phyloP scores from a whole-genome alignment of 768 basidiomycete genomes.

The Sporobolomyces phaffii region DNA sequence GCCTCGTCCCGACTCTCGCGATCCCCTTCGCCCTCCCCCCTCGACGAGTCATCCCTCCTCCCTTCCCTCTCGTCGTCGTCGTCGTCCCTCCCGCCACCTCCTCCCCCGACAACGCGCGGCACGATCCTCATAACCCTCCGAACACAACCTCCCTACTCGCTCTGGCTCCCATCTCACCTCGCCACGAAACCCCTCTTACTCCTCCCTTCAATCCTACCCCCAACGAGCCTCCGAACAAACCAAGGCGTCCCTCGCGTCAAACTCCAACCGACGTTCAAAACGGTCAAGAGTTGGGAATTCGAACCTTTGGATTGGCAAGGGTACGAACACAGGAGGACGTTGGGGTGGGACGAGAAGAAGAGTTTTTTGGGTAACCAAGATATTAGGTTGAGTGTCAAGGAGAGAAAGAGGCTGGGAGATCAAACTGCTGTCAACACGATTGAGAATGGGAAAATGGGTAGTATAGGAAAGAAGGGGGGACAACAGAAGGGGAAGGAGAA shows the following conservation, averaged over 20 bases:
- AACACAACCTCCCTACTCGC: constrained; percentile 77
- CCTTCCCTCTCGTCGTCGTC: constrained; percentile 39
- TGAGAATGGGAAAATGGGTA: no score
- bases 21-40: background rate
- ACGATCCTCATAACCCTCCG: constrained; percentile 79
- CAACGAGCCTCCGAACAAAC: background rate
- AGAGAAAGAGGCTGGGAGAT: constrained; percentile 9
- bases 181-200: constrained; percentile 39
- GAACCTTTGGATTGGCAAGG: constrained; percentile 65
- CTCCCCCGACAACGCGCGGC: constrained; percentile 53
- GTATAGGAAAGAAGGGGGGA: background rate
- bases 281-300: constrained; percentile 76
- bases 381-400: constrained; percentile 47
- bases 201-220: constrained; percentile 38
- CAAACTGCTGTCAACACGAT: background rate
- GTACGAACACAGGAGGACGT: constrained; percentile 91
- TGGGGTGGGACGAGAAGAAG: constrained; percentile 65
- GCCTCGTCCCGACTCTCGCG: no score
- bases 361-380: constrained; percentile 62
- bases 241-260: background rate
- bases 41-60: constrained; percentile 30
- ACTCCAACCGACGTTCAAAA: constrained; percentile 50
- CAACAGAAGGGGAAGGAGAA: background rate
- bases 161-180: constrained; percentile 57
- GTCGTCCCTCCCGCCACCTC: constrained; percentile 14